A percentile compares a stretch with the other conserved stretches of the same genome.
phyloP scores from a whole-genome alignment of 2,329 filamentous ascomycete genomes.

The Sphaerulina populicola region DNA sequence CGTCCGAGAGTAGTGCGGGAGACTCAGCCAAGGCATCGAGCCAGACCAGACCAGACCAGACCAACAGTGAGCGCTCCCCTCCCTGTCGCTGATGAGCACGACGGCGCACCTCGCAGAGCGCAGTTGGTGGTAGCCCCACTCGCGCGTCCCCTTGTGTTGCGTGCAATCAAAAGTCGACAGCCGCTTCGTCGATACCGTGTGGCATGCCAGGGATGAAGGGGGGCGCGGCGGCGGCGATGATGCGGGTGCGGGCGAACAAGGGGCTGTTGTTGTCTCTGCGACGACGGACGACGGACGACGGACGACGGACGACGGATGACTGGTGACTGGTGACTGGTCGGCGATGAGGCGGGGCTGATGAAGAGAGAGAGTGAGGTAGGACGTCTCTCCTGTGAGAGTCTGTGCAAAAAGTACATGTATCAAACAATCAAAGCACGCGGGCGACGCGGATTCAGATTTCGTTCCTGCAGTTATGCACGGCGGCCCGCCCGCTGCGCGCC shows the following conservation, averaged over 20 bases:
- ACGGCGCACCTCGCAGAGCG: neutral
- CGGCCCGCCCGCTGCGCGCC: neutral
- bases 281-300: too few relatives aligned
- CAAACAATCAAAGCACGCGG: conserved; percentile 5
- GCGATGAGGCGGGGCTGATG: too few relatives aligned
- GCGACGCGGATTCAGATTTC: neutral
- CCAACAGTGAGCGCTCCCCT: too few relatives aligned
- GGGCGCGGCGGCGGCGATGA: too few relatives aligned
- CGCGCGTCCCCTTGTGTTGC: conserved; percentile 15
- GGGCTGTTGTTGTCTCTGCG: neutral
- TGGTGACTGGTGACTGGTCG: too few relatives aligned
- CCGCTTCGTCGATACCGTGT: neutral
- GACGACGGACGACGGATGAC: too few relatives aligned
- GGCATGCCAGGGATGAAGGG: conserved; percentile 1
- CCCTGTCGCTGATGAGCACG: too few relatives aligned
- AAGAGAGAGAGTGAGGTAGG: too few relatives aligned
- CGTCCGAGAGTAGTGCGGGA: conserved; percentile 1
- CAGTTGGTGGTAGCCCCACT: conserved; percentile 7
- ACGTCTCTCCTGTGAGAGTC: neutral
- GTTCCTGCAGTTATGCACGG: conserved; percentile 6
- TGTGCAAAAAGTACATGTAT: too few relatives aligned
- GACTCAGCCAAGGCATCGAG: neutral
- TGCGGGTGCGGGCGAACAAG: neutral
- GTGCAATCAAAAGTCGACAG: conserved; percentile 1
- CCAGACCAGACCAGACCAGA: too few relatives aligned